These are phyloP conservation scores for Suhomyces kunorum DNA, from an alignment of 1,139 yeast genomes.

Conservation along the genomic window DNA sequence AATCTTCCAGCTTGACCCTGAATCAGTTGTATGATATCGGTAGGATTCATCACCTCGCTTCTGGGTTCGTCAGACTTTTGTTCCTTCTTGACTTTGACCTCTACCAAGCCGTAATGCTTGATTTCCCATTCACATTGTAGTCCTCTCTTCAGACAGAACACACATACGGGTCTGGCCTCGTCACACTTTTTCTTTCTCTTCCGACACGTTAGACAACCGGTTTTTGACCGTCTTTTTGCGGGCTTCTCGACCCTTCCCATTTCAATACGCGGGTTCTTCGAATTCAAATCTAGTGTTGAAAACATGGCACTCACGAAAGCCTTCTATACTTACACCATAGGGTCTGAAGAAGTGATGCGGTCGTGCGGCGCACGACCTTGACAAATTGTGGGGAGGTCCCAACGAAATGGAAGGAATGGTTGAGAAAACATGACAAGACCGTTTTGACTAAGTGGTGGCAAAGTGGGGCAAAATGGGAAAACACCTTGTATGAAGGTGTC, in stretches of 20 bases:
- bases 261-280: conserved; percentile 2
- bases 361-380: neutral
- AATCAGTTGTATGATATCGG: conserved; percentile 9
- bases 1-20: conserved; percentile 7
- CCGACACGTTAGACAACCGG: conserved; percentile 45
- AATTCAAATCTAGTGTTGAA: conserved; percentile 11
- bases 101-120: conserved; percentile 11
- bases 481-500: too few species aligned
- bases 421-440: too few species aligned
- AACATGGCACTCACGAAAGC: conserved; percentile 6
- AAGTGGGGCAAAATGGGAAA: too few species aligned
- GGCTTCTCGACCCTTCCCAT: conserved; percentile 8
- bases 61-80: neutral
- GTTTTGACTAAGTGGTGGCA: too few species aligned
- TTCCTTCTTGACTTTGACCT: conserved; percentile 7
- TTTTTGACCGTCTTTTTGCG: conserved; percentile 28
- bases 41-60: conserved; percentile 8
- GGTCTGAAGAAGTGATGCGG: conserved; percentile 1
- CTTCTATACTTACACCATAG: neutral
- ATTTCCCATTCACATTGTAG: conserved; percentile 36
- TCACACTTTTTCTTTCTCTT: conserved; percentile 46
- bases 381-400: neutral
- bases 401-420: too few species aligned
- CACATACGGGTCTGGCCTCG: conserved; percentile 38
- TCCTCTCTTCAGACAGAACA: conserved; percentile 31